Base-by-base conservation (phyloP, 768 basidiomycete species). In the Clitopilus hobsonii region DNA sequence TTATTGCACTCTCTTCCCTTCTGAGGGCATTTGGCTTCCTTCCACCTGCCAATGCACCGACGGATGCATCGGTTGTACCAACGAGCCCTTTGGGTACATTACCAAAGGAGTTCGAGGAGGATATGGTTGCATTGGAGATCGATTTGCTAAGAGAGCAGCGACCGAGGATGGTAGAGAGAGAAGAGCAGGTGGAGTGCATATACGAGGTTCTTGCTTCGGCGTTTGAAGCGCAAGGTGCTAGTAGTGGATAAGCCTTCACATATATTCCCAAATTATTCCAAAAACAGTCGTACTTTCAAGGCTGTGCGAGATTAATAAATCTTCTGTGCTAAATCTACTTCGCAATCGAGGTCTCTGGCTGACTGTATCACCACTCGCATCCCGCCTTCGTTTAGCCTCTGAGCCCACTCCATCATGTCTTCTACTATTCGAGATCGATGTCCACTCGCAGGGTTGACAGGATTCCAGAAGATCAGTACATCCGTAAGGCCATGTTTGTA, bases 101-200 rank as follows among this genome's bases (percentile, higher is more conserved):
- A 36, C 78, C 84, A 2, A 63, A 70, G 1, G 67, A 70, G 7
- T 56, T 84, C 5, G 61, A 68, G 32, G 74, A 78, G 10, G 89
- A 93, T 62, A 66, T 79, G 6, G 78, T 92, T 2, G 77, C 77
- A 11, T 77, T 82, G 63, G 91, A 94, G 67, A 74, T 94, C 13
- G 91, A 94, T 63, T 81, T 77, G 24, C 68, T 94, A 60, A 72
- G 91, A 58, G 91, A 94, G 71, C 91, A 93, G 67, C 71, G 91
- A 28, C 85, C 85, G 2, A 78, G 84, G 24, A 93, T 94, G 91
- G 89, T 93, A 28, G 84, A 93, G 71, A 76, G 80, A 55, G 69
- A 74, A 5, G 86, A 87, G 57, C 91, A 93, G 67, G 67, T 82
- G 4, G 28, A 74, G 2, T 68, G 91, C 54, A 72, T 92, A 41